A percentile compares a stretch with the other conserved stretches of the same genome.
phyloP scores from a whole-genome alignment of 2,329 filamentous ascomycete species.

The Pseudogymnoascus sp. region DNA sequence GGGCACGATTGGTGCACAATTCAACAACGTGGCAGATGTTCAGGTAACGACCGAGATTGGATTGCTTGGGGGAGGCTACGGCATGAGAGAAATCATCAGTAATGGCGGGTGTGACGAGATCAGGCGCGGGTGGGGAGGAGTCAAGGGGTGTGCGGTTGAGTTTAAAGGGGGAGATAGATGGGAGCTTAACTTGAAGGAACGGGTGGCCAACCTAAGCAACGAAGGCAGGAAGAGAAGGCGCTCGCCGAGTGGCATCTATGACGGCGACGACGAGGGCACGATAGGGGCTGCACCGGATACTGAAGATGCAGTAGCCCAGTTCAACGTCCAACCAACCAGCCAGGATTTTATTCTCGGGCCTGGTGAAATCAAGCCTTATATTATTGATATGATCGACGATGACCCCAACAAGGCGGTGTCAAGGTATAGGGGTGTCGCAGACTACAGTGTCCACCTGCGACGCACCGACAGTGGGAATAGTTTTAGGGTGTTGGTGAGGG shows the following conservation, averaged over 20 bases:
- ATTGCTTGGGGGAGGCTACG: background rate
- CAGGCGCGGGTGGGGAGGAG: background rate
- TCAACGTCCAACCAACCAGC: background rate
- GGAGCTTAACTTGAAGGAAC: background rate
- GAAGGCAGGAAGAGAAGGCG: background rate
- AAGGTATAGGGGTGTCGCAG: background rate
- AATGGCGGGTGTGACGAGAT: background rate
- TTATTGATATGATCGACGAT: background rate
- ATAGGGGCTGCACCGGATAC: background rate
- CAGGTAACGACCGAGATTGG: background rate
- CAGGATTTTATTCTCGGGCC: background rate
- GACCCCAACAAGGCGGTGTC: background rate
- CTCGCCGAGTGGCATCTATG: background rate
- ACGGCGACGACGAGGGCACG: background rate
- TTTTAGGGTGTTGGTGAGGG: background rate
- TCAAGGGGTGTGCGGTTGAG: background rate
- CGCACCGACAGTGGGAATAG: background rate
- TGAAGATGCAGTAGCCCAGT: background rate
- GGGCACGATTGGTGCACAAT: background rate
- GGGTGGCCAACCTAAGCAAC: background rate
- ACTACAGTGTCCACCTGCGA: background rate
- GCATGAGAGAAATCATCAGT: background rate
- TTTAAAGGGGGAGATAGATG: background rate
- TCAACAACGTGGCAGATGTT: background rate
- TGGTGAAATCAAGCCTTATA: background rate